A percentile compares a stretch with the other conserved stretches of the same genome.
Evolutionary conservation across 2,329 filamentous ascomycete species (phyloP).

Genomic region (Pseudogymnoascus sp.): DNA sequence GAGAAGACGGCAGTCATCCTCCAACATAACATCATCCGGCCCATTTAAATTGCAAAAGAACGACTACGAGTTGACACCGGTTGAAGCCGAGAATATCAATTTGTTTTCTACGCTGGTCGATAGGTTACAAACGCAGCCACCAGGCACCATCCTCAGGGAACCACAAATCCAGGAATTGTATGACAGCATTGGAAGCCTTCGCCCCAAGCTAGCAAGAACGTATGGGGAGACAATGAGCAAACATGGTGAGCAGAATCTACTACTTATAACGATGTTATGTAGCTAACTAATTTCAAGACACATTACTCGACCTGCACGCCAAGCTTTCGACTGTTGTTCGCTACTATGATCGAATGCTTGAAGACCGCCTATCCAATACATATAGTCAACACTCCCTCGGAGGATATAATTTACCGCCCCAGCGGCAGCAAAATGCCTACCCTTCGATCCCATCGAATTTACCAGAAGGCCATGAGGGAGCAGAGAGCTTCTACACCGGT

Average conservation of each 20-base stretch:
- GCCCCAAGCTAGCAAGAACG: conserved; percentile 88
- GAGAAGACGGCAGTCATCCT: too few species aligned
- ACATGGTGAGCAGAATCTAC: conserved; percentile 54
- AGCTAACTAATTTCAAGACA: conserved; percentile 54
- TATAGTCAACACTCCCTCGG: conserved; percentile 75
- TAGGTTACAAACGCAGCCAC: conserved; percentile 86
- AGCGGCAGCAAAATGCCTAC: conserved; percentile 55
- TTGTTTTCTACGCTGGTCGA: conserved; percentile 92
- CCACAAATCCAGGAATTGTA: conserved; percentile 98
- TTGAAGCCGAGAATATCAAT: conserved; percentile 97
- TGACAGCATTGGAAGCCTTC: conserved; percentile 87
- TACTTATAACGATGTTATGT: not conserved
- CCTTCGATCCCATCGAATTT: conserved; percentile 57
- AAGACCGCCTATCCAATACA: conserved; percentile 86
- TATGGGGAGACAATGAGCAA: conserved; percentile 99
- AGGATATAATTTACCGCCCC: conserved; percentile 50
- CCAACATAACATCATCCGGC: conserved; percentile 41
- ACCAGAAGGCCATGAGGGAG: conserved; percentile 42
- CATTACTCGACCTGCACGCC: conserved; percentile 84
- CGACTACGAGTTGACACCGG: conserved; percentile 86
- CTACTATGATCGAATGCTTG: conserved; percentile 97
- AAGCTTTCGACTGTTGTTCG: conserved; percentile 94
- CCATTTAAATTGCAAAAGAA: conserved; percentile 66
- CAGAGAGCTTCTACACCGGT: conserved; percentile 77
- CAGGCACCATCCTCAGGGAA: conserved; percentile 90